Conservation (phyloP, 345 rosid species). For the Eucalyptus erythrocorys region DNA sequence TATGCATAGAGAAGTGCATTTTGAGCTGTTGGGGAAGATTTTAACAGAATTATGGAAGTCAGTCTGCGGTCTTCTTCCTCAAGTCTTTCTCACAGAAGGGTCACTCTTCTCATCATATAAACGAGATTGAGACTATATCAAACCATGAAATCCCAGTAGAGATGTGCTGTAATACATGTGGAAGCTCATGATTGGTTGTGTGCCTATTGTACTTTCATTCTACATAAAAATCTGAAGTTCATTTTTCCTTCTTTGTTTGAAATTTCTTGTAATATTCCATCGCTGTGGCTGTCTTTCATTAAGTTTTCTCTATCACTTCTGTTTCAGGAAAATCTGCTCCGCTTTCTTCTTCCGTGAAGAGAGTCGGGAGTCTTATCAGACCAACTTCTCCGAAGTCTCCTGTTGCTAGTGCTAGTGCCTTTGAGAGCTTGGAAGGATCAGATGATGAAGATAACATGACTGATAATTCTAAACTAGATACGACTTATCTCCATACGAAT, state of each 20-base stretch:
- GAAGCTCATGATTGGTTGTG: background rate
- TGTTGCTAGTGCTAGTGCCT: slow-evolving; percentile 86
- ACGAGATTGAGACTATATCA: background rate
- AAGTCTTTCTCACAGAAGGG: background rate
- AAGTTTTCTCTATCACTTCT: background rate
- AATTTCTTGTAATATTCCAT: background rate
- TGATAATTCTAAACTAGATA: slow-evolving; percentile 46
- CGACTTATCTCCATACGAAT: slow-evolving; percentile 49
- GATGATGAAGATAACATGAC: slow-evolving; percentile 87
- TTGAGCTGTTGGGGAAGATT: background rate
- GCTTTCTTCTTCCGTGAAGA: slow-evolving; percentile 39
- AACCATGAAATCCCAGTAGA: background rate
- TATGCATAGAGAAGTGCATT: background rate
- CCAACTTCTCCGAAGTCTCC: slow-evolving; percentile 95
- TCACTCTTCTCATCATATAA: background rate
- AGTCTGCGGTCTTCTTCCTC: background rate
- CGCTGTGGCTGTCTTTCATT: background rate
- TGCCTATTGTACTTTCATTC: background rate
- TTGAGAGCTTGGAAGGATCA: slow-evolving; percentile 84
- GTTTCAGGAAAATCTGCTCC: slow-evolving; percentile 53
- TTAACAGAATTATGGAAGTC: background rate
- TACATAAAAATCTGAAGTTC: background rate
- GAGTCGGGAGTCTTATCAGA: slow-evolving; percentile 48
- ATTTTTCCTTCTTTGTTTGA: background rate
- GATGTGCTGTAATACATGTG: background rate